Base-by-base conservation (phyloP, 306 rosid species). In the Oemleria cerasiformis region DNA sequence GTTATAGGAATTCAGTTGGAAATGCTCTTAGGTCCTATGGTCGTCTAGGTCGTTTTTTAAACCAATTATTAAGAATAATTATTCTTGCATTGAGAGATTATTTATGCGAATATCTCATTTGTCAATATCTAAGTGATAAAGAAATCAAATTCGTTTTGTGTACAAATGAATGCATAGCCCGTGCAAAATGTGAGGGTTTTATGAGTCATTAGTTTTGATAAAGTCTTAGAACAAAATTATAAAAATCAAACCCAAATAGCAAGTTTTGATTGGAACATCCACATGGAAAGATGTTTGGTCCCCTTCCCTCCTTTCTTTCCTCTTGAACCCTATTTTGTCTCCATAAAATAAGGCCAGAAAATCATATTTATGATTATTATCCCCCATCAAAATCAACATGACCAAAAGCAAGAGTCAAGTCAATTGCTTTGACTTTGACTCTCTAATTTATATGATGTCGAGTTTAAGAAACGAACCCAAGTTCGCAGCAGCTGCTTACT, bases 241-340 rank as follows among this genome's bases (percentile, higher is more conserved):
- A 8, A 55, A 57, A 13, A 23, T 49, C 20, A 49, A 49, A 4
- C 15, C 54, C 54, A 53, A 25, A 16, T 10, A 49, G 44, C 47
- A 17, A 50, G 12, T 36, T 0, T 9, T 42, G 45, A 42, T 42
- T 42, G 10, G 10, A 42, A 42, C 1, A 42, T 42, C 45, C 47
- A 19, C 20, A 9, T 1, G 3, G 49, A 47, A 39, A 30, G 10
- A 19, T 20, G 40, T 51, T 53, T 23, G 55, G 65, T 23, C 30
- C 54, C 42, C 2, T 19, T 2, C 36, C 36, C 36, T 30, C 36
- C 36, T 30, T 30, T 30, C 36, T 30, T 7, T 2, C 17, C 41
- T 43, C 1, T 56, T 70, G 74, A 70, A 70, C 19, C 34, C 11
- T 56, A 23, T 23, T 42, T 70, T 70, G 65, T 70, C 74, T 54